Conservation (phyloP, 2,329 filamentous ascomycete genomes). For the Cytospora mali region DNA sequence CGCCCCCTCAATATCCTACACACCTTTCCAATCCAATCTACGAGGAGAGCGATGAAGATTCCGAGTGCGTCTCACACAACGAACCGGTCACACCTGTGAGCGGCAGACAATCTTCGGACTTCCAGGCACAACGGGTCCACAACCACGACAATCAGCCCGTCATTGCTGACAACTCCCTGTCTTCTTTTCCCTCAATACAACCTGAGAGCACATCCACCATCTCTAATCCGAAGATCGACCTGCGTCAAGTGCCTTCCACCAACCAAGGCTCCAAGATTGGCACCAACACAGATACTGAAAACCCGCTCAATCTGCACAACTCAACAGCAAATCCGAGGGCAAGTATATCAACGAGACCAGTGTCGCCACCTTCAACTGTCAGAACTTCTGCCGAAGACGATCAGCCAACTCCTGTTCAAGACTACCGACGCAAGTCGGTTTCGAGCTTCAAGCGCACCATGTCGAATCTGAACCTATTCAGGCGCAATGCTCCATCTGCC, state of each 20-base stretch:
- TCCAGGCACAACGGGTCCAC: conserved; percentile 47
- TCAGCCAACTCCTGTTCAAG: conserved; percentile 36
- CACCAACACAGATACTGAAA: conserved; percentile 10
- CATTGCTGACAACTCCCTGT: conserved; percentile 35
- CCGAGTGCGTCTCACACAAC: conserved; percentile 59
- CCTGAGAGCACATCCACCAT: conserved; percentile 18
- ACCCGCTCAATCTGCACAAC: conserved; percentile 5
- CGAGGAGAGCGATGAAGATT: conserved; percentile 60
- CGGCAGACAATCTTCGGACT: conserved; percentile 58
- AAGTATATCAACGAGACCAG: conserved; percentile 9
- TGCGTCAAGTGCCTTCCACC: conserved; percentile 21
- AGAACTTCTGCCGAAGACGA: conserved; percentile 31
- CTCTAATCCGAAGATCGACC: conserved; percentile 7
- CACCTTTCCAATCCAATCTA: conserved; percentile 57
- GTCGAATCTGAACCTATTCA: conserved; percentile 46
- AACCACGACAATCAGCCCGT: conserved; percentile 37
- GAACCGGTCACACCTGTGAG: conserved; percentile 66
- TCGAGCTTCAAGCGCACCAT: conserved; percentile 52
- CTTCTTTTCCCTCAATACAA: conserved; percentile 22
- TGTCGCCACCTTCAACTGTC: conserved; percentile 21
- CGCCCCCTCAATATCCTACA: conserved; percentile 51
- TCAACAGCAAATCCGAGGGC: not conserved
- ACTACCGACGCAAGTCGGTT: conserved; percentile 49
- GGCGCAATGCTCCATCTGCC: conserved; percentile 42
- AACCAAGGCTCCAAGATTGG: conserved; percentile 10